These are phyloP conservation scores for Rosa persica DNA, from an alignment of 306 rosid genomes.

Conservation along the genomic window DNA sequence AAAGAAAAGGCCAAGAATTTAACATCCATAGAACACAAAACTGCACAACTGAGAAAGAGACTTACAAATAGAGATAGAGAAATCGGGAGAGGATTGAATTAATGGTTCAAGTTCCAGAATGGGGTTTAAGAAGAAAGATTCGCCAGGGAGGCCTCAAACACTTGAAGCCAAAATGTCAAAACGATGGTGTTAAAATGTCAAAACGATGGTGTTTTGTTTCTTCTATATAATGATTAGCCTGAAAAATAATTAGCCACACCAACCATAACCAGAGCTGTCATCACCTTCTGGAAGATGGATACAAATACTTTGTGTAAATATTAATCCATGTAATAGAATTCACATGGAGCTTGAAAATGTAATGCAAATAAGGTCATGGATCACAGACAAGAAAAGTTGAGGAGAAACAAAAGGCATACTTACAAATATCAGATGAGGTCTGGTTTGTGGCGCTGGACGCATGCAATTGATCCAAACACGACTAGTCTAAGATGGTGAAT, in stretches of 20 bases:
- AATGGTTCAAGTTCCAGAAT: neutral
- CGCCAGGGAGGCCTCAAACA: conserved; percentile 2
- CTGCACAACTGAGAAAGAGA: neutral
- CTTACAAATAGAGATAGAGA: conserved; percentile 8
- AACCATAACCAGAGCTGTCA: neutral
- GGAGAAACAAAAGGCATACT: neutral
- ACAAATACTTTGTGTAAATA: neutral
- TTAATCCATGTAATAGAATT: neutral
- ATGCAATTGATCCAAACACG: neutral
- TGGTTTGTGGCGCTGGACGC: neutral
- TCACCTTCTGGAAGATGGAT: neutral
- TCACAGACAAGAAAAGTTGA: neutral
- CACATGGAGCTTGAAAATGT: neutral
- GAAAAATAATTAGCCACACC: neutral
- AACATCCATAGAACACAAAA: neutral
- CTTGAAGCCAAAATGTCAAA: neutral
- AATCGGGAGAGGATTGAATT: neutral
- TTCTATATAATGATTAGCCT: neutral
- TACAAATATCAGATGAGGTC: neutral
- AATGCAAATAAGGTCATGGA: no score
- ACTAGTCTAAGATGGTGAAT: neutral
- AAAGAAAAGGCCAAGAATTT: neutral
- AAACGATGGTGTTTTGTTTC: neutral
- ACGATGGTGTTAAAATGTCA: neutral
- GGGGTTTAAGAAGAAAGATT: neutral